A percentile compares a stretch with the other conserved stretches of the same genome.
These are phyloP conservation scores for Eucalyptus dawsonii DNA, from an alignment of 345 rosid genomes.

Conservation along the genomic window DNA sequence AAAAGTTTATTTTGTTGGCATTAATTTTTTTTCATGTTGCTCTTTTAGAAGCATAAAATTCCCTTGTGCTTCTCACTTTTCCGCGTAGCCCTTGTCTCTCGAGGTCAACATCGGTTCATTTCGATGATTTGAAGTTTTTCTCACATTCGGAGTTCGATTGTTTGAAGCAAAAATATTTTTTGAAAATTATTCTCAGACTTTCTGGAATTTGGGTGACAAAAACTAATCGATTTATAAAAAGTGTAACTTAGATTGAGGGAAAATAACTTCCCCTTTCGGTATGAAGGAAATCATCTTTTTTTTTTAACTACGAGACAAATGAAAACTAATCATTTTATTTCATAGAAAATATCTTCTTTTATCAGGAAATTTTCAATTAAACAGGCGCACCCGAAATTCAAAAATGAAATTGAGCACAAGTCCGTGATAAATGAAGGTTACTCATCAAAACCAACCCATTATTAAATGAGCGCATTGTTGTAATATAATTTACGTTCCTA, in stretches of 20 bases:
- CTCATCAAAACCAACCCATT: not conserved
- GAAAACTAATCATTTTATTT: too few relatives aligned
- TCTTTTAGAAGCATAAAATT: not conserved
- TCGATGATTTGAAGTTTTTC: not conserved
- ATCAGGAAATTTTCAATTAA: not conserved
- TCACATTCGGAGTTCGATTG: not conserved
- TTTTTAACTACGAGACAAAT: too few relatives aligned
- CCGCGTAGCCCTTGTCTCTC: not conserved
- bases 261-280: too few relatives aligned
- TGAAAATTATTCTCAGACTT: not conserved
- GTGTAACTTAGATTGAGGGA: not conserved
- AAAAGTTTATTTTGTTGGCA: not conserved
- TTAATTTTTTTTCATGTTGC: not conserved
- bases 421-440: not conserved
- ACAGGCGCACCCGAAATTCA: fast-evolving
- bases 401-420: too few relatives aligned
- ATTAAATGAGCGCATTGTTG: not conserved
- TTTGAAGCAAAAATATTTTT: not conserved
- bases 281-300: not conserved
- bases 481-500: not conserved
- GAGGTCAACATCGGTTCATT: not conserved
- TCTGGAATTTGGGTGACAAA: too few relatives aligned
- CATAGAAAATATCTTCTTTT: too few relatives aligned
- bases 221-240: too few relatives aligned
- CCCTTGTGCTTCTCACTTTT: not conserved